Evolutionary conservation across 148 eudicot species (phyloP).

Genomic region (Amaranthus cruentus): DNA sequence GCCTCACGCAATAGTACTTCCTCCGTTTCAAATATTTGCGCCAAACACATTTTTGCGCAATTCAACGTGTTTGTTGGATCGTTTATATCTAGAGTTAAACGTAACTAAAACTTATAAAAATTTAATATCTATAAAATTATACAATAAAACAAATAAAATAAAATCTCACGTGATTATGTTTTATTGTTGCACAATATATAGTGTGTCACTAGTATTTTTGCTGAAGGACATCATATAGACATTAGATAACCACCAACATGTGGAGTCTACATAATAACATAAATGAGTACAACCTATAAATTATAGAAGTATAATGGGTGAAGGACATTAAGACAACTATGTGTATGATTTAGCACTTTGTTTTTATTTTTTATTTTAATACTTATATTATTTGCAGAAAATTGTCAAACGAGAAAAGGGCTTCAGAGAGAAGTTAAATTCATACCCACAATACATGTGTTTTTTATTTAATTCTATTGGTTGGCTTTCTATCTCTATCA

Average conservation of each 20-base stretch:
- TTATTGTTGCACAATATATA: no score
- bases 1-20: no score
- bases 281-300: conserved; percentile 10
- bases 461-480: conserved; percentile 2
- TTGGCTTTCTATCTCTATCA: conserved; percentile 22
- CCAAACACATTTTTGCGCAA: no score
- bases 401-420: background rate
- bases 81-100: no score
- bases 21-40: no score
- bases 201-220: no score
- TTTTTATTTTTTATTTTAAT: background rate
- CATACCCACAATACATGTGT: conserved; percentile 6
- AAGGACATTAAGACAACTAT: conserved; percentile 13
- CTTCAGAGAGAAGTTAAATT: background rate
- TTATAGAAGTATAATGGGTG: background rate
- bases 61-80: no score
- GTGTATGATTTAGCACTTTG: conserved; percentile 10
- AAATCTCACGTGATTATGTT: no score
- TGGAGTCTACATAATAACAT: conserved; percentile 16
- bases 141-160: no score
- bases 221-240: background rate
- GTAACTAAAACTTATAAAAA: no score
- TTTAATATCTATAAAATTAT: no score
- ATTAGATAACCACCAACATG: background rate
- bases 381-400: background rate